These are phyloP conservation scores for Dryadomyces sulphureus DNA, from an alignment of 2,329 filamentous ascomycete species.

Conservation along the genomic window DNA sequence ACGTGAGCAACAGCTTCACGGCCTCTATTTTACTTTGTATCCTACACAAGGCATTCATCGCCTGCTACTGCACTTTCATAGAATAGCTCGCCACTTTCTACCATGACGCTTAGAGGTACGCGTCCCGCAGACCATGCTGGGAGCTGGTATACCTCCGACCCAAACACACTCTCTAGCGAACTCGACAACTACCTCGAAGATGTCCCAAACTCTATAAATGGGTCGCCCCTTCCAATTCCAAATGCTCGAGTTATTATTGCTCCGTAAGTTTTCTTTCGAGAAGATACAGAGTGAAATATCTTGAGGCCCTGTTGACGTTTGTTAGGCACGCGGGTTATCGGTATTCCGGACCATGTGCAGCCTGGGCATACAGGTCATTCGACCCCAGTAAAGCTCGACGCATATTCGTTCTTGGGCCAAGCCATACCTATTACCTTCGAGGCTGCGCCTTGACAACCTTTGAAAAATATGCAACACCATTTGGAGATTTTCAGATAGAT, in stretches of 20 bases:
- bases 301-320: background rate
- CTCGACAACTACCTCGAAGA: slow-evolving; percentile 61
- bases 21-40: no score
- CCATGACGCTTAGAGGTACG: slow-evolving; percentile 9
- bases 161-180: slow-evolving; percentile 44
- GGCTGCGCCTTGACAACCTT: slow-evolving; percentile 66
- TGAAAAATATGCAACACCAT: slow-evolving; percentile 55
- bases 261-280: slow-evolving; percentile 47
- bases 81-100: background rate
- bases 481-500: slow-evolving; percentile 57
- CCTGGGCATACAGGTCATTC: slow-evolving; percentile 84
- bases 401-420: slow-evolving; percentile 84
- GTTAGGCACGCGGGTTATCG: slow-evolving; percentile 79
- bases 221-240: slow-evolving; percentile 46
- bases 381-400: slow-evolving; percentile 73
- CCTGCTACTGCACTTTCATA: background rate
- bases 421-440: slow-evolving; percentile 70
- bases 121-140: slow-evolving; percentile 48
- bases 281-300: no score
- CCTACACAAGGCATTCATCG: background rate
- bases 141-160: slow-evolving; percentile 66
- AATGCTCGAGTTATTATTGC: slow-evolving; percentile 79
- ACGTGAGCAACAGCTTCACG: no score
- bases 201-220: slow-evolving; percentile 53
- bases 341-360: slow-evolving; percentile 83